Evolutionary conservation across 139 green algal species (phyloP), one percentile per base, ranked within the genome.

Genomic region (Spirogloea muscicola): DNA sequence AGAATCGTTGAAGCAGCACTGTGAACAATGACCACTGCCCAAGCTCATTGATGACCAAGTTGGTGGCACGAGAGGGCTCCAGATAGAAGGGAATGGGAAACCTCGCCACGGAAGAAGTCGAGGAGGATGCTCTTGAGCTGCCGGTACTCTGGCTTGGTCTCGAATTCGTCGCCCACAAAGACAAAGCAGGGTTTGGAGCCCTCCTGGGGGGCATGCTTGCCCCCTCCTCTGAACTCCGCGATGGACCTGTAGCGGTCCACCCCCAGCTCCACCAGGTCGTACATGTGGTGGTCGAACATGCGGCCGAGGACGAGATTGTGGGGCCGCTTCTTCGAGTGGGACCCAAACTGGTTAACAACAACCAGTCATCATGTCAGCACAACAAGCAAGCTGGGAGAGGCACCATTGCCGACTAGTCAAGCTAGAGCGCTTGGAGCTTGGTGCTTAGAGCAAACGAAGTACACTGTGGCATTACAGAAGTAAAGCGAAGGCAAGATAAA

Each of bases 271-370:
- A 89, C 46, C 51, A 88, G 73, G 78, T 99, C 94, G 61, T 91
- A 93, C 49, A 99, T 51, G 1, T 87, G 85, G 65, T 85, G 85
- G 78, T 97, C 90, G 67, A 88, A 97, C 63, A 98, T 87, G 25
- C 94, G 84, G 1, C 94, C 94, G 1, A 98, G 48, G 1, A 91
- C 80, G 1, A 99, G 70, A 82, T 96, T 97, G 86, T 98, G 77
- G 6, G 94, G 94, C 27, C 94, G 86, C 76, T 99, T 99, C 85
- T 98, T 99, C 44, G 83, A 86, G 79, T 97, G 89, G 7, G 69
- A 86, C 44, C 82, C 94, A 40, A 98, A 67, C 38, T 82, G 85
- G 78, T 97, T 96, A 4, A 93, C 39, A 10, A 21, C 13, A 55
- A 69, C 6, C 39, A 69, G 9, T 6, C 7, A 18, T 6, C 13